These are phyloP conservation scores for Hanseniaspora valbyensis DNA, from an alignment of 805 yeast species.

Conservation along the genomic window DNA sequence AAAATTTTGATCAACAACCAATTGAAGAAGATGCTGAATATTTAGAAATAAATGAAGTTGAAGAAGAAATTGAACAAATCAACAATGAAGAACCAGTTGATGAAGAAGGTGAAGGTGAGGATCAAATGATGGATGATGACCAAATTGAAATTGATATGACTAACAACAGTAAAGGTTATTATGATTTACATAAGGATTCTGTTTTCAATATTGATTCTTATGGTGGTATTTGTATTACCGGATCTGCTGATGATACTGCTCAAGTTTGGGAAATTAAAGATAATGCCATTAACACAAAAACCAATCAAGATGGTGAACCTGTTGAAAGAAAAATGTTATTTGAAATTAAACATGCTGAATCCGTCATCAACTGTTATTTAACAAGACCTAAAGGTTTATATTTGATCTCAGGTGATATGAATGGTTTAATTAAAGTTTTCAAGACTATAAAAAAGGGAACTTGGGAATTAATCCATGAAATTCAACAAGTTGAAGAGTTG, in stretches of 20 bases:
- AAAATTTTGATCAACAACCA: slow-evolving; percentile 14
- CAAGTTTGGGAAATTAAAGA: slow-evolving; percentile 61
- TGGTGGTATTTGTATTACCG: slow-evolving; percentile 75
- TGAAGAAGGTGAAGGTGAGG: slow-evolving; percentile 33
- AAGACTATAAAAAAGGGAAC: slow-evolving; percentile 67
- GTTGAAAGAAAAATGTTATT: slow-evolving; percentile 73
- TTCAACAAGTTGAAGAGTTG: slow-evolving; percentile 85
- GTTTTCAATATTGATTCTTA: slow-evolving; percentile 72
- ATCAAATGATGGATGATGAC: slow-evolving; percentile 34
- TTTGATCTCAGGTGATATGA: slow-evolving; percentile 88
- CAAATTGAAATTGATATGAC: slow-evolving; percentile 70
- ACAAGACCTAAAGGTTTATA: slow-evolving; percentile 63
- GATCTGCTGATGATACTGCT: slow-evolving; percentile 90
- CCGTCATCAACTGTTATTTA: slow-evolving; percentile 76
- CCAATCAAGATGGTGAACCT: slow-evolving; percentile 43
- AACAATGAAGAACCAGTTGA: slow-evolving; percentile 26
- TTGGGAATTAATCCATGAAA: slow-evolving; percentile 60
- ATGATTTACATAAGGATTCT: slow-evolving; percentile 83
- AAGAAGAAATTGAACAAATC: slow-evolving; percentile 26
- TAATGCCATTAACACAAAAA: slow-evolving; percentile 12
- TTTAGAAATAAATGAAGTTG: slow-evolving; percentile 36
- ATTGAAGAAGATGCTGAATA: slow-evolving; percentile 27
- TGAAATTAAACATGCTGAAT: slow-evolving; percentile 77
- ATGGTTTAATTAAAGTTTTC: slow-evolving; percentile 69
- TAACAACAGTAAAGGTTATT: slow-evolving; percentile 80